phyloP scores from a whole-genome alignment of 73 alveolate species.

The Urostyla sp. region DNA sequence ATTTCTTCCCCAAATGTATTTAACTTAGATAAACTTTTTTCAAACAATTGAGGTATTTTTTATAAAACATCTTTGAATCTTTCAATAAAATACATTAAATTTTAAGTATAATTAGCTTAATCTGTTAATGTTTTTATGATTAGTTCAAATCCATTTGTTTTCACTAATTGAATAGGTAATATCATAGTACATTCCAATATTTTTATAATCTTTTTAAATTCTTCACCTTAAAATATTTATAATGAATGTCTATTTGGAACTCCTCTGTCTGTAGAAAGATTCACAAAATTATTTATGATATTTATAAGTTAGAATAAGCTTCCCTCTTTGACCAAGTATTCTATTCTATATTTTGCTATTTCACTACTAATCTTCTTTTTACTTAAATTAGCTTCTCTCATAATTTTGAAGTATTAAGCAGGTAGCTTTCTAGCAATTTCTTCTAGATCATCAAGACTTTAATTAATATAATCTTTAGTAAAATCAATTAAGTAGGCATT shows the following conservation, averaged over 20 bases:
- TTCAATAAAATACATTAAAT: not conserved
- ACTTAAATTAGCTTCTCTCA: not conserved
- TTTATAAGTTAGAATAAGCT: not conserved
- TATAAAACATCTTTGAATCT: not conserved
- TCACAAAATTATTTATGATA: slow-evolving; percentile 15
- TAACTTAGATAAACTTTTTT: not conserved
- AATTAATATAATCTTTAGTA: not conserved
- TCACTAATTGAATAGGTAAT: not conserved
- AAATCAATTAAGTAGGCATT: not conserved
- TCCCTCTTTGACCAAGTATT: not conserved
- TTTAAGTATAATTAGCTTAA: not conserved
- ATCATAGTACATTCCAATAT: not conserved
- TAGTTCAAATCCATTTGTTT: not conserved
- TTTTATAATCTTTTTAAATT: not conserved
- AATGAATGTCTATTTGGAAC: slow-evolving; percentile 31
- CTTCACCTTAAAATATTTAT: not conserved
- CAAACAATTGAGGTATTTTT: not conserved
- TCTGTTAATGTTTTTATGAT: not conserved
- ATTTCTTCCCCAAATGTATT: not conserved
- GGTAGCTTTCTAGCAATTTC: not conserved
- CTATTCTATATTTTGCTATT: not conserved
- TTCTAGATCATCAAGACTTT: not conserved
- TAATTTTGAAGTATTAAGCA: not conserved
- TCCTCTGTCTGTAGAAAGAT: not conserved
- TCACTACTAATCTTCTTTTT: not conserved